phyloP scores from a whole-genome alignment of 2,329 filamentous ascomycete genomes.

The Nemania sp. region DNA sequence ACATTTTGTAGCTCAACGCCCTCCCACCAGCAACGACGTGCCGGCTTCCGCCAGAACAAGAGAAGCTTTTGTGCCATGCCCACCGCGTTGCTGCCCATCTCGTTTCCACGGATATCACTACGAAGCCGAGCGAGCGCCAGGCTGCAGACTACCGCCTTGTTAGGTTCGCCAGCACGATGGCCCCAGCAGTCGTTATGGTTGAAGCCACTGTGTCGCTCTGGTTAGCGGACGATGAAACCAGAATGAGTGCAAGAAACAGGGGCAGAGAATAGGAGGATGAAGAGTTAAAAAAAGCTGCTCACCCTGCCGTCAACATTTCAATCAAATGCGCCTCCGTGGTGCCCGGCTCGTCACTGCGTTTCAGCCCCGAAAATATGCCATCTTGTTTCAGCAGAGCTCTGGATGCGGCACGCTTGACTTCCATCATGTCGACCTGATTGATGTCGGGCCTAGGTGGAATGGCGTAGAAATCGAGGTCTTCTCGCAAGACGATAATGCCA shows the following conservation, averaged over 20 bases:
- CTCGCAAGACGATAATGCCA: slow-evolving; percentile 93
- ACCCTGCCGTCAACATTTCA: slow-evolving; percentile 99
- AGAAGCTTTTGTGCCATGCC: slow-evolving; percentile 98
- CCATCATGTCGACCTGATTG: slow-evolving; percentile 86
- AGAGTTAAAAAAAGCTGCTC: slow-evolving; percentile 44
- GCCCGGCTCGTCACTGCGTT: slow-evolving; percentile 92
- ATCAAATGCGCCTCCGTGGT: slow-evolving; percentile 98
- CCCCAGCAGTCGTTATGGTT: slow-evolving; percentile 96
- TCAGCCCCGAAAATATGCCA: slow-evolving; percentile 93
- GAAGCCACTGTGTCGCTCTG: slow-evolving; percentile 71
- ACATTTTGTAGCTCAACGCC: slow-evolving; percentile 89
- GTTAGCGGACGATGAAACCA: slow-evolving; percentile 19
- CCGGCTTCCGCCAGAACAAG: slow-evolving; percentile 97
- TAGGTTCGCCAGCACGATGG: slow-evolving; percentile 94
- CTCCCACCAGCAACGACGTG: slow-evolving; percentile 98
- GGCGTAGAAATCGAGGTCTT: slow-evolving; percentile 96
- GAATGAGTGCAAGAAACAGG: too few relatives aligned
- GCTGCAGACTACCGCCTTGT: slow-evolving; percentile 98
- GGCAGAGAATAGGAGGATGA: too few relatives aligned
- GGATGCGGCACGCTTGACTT: slow-evolving; percentile 90
- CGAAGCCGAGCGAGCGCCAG: slow-evolving; percentile 89
- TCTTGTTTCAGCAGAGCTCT: slow-evolving; percentile 84
- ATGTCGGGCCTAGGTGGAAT: slow-evolving; percentile 89
- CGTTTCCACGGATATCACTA: slow-evolving; percentile 85
- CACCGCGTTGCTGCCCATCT: slow-evolving; percentile 75